These are phyloP conservation scores for Vigna nakashimae DNA, from an alignment of 306 rosid species.

Conservation along the genomic window DNA sequence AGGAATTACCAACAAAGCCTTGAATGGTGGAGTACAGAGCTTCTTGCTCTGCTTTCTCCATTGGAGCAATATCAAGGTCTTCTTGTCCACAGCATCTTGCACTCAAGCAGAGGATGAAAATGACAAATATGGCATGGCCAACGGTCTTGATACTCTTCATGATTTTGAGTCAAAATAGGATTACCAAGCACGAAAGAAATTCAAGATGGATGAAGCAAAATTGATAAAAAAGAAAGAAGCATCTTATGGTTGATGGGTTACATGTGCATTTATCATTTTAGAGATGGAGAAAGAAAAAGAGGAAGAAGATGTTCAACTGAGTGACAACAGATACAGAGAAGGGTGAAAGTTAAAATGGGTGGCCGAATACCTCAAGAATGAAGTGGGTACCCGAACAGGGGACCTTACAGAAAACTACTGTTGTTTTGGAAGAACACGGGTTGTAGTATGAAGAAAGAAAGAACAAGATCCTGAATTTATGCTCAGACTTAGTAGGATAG, in stretches of 20 bases:
- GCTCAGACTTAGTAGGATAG: slow-evolving; percentile 34
- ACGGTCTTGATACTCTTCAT: slow-evolving; percentile 49
- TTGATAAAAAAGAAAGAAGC: slow-evolving; percentile 1
- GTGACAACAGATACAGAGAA: neutral
- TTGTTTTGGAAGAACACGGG: slow-evolving; percentile 44
- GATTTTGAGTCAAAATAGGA: slow-evolving; percentile 38
- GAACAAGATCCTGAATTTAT: slow-evolving; percentile 50
- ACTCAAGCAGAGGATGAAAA: slow-evolving; percentile 50
- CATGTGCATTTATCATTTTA: slow-evolving; percentile 47
- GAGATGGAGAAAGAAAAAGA: neutral
- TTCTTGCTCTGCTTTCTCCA: slow-evolving; percentile 75
- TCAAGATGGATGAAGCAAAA: slow-evolving; percentile 30
- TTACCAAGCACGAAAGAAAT: slow-evolving; percentile 10
- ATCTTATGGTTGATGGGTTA: slow-evolving; percentile 10
- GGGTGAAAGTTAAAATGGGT: slow-evolving; percentile 39
- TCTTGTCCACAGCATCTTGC: slow-evolving; percentile 60
- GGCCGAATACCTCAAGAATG: slow-evolving; percentile 19
- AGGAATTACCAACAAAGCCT: slow-evolving; percentile 91
- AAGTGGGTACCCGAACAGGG: slow-evolving; percentile 35
- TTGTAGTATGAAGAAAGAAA: slow-evolving; percentile 43
- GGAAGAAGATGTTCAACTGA: slow-evolving; percentile 16
- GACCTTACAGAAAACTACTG: slow-evolving; percentile 36
- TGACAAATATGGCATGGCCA: slow-evolving; percentile 34
- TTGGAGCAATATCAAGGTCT: slow-evolving; percentile 64
- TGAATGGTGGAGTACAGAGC: slow-evolving; percentile 82